Evolutionary conservation across 352 stramenopile genomes (phyloP).

Genomic region (Pythium insidiosum): DNA sequence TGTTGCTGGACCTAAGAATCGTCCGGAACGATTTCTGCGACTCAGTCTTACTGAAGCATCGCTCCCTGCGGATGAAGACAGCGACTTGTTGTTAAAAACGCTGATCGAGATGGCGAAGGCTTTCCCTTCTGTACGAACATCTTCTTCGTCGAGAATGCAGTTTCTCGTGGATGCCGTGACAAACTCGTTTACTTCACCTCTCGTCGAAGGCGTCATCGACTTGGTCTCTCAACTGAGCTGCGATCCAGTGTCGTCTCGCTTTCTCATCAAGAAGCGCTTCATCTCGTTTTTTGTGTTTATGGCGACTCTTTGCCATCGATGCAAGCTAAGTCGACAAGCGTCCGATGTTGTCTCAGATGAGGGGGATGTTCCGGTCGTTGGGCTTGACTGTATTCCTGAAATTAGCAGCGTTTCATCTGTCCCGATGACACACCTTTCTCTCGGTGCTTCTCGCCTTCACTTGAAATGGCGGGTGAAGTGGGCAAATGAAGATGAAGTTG

Average conservation of each 20-base stretch:
- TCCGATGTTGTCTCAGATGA: too few species aligned
- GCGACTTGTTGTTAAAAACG: conserved; percentile 58
- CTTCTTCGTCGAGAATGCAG: conserved; percentile 5
- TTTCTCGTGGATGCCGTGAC: conserved; percentile 16
- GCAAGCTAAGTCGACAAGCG: neutral
- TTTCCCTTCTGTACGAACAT: conserved; percentile 25
- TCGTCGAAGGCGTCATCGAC: conserved; percentile 62
- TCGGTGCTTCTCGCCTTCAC: conserved; percentile 51
- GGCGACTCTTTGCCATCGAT: conserved; percentile 47
- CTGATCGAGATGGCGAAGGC: conserved; percentile 53
- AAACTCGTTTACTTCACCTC: conserved; percentile 28
- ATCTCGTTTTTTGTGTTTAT: conserved; percentile 62
- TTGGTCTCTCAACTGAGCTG: conserved; percentile 47
- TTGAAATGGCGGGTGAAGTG: conserved; percentile 57
- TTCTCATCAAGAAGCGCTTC: conserved; percentile 44
- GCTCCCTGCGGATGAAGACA: conserved; percentile 4
- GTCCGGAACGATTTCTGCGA: too few species aligned
- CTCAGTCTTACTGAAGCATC: too few species aligned
- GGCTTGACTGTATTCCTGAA: conserved; percentile 38
- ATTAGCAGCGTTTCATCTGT: conserved; percentile 33
- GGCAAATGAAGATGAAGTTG: conserved; percentile 18
- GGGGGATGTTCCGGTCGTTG: conserved; percentile 65
- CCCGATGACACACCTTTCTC: conserved; percentile 57
- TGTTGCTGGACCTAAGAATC: conserved; percentile 27
- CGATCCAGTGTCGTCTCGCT: conserved; percentile 23